Evolutionary conservation across 768 basidiomycete genomes (phyloP).

Genomic region (Tylopilus sp.): DNA sequence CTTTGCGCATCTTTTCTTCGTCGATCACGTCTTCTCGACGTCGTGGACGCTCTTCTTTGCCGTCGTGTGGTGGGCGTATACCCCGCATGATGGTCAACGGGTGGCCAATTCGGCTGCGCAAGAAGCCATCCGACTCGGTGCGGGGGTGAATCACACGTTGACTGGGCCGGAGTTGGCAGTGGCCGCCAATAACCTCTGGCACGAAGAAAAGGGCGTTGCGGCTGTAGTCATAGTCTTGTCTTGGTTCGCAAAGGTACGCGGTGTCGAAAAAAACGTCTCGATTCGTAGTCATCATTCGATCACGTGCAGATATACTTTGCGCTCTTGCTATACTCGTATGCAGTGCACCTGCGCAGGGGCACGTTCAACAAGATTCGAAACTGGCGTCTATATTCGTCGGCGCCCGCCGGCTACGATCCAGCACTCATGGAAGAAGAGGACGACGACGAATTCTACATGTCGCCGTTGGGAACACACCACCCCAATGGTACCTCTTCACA

Average conservation of each 20-base stretch:
- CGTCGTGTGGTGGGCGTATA: constrained; percentile 86
- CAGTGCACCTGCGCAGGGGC: constrained; percentile 85
- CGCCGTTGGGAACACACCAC: constrained; percentile 51
- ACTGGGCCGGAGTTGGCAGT: constrained; percentile 61
- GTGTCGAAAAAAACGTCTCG: neutral
- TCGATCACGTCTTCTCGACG: constrained; percentile 89
- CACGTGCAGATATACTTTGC: constrained; percentile 83
- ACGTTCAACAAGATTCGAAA: constrained; percentile 78
- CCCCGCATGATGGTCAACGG: constrained; percentile 85
- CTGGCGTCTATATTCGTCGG: constrained; percentile 22
- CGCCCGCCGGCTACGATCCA: constrained; percentile 24
- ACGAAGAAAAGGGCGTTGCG: constrained; percentile 82
- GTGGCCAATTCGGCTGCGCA: constrained; percentile 86
- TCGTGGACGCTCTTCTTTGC: constrained; percentile 92
- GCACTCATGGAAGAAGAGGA: constrained; percentile 54
- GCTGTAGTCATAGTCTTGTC: constrained; percentile 72
- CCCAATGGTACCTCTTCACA: constrained; percentile 45
- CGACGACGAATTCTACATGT: constrained; percentile 64
- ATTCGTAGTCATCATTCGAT: neutral
- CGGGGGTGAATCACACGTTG: constrained; percentile 49
- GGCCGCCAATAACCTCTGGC: constrained; percentile 85
- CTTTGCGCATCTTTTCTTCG: constrained; percentile 88
- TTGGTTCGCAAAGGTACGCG: constrained; percentile 82
- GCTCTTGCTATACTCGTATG: constrained; percentile 87
- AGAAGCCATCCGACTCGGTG: constrained; percentile 71